Base-by-base conservation (phyloP, 176 grass and related monocot species). In the Cenchrus americanus region DNA sequence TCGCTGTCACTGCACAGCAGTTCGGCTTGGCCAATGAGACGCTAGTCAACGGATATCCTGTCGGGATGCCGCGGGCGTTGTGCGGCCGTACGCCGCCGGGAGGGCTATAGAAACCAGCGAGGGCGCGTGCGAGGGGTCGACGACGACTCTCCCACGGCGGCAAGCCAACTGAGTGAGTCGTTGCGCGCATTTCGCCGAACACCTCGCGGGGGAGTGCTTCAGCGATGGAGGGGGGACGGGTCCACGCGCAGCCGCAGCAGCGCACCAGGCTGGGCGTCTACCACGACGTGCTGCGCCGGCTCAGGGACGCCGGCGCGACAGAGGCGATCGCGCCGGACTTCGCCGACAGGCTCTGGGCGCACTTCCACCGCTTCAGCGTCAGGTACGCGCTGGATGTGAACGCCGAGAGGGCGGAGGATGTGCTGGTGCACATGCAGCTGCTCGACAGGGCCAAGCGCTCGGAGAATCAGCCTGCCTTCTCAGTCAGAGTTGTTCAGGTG, bases 311-410 rank as follows among this genome's bases (percentile, higher is more conserved):
- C 57, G 71, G 50, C 27, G 27, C 26, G 67, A n/a, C 58, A 8
- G 77, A 80, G 84, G 84, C 58, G 21, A 22, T 72, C 37, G 10
- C 57, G 57, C 55, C 76, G 47, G 58, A 60, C 57, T 86, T 86
- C 54, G 77, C 60, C 30, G 84, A 86, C 44, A 79, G 80, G 68
- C 76, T 86, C 44, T 86, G 84, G 67, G 22, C 57, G 30, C 84
- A 86, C 71, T 86, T 86, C 77, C 66, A 86, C 70, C 68, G 84
- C 84, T 79, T 80, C 77, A 53, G 65, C 77, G 47, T 66, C 78
- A 69, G 49, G 54, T 86, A 86, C 22, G 83, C 83, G 41, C 15
- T 86, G 65, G 83, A 86, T 47, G 83, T 86, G 41, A 86, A 86
- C 57, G 83, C 78, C 13, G 83, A 86, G 5, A 86, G 83, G 63